Base-by-base conservation (phyloP, 768 basidiomycete genomes). In the Myochromella boudieri region DNA sequence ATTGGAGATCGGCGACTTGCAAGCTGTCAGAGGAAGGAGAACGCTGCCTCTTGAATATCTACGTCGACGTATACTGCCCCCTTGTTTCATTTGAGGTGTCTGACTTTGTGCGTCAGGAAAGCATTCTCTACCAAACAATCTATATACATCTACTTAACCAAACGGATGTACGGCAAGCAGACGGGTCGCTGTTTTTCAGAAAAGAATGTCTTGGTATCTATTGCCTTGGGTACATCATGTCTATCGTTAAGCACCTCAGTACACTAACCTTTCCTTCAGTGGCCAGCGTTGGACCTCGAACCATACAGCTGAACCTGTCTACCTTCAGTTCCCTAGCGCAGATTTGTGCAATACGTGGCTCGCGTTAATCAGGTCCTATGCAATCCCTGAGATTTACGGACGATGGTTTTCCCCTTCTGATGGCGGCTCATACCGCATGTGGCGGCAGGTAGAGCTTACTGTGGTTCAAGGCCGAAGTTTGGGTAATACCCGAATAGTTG, bases 361-460 rank as follows among this genome's bases (percentile, higher is more conserved):
- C 38, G 81, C 84, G 18, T 78, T 94, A 41, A 71, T 93, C 45
- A 82, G 84, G 48, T 89, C 91, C 3, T 91, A 87, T 63, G 84
- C 92, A 10, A 76, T 77, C 41, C 85, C 89, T 1, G 91, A 92
- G 64, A 80, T 86, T 44, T 89, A 91, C 59, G 89, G 85, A 26
- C 71, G 74, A 53, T 68, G 75, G 60, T 70, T 74, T 53, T 70
- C 71, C 29, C 72, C 79, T 17, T 58, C 65, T 41, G 83, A 84
- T 49, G 87, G 85, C 33, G 90, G 90, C 6, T 78, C 87, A 9
- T 91, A 89, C 65, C 83, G 91, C 44, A 87, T 93, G 80, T 93
- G 88, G 87, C 77, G 92, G 41, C 86, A 88, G 61, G 75, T 93
- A 18, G 81, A 88, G 52, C 69, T 93, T 20, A 77, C 79, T 24